Evolutionary conservation across 2,329 filamentous ascomycete species (phyloP).

Genomic region (Colletotrichum spaethianum): DNA sequence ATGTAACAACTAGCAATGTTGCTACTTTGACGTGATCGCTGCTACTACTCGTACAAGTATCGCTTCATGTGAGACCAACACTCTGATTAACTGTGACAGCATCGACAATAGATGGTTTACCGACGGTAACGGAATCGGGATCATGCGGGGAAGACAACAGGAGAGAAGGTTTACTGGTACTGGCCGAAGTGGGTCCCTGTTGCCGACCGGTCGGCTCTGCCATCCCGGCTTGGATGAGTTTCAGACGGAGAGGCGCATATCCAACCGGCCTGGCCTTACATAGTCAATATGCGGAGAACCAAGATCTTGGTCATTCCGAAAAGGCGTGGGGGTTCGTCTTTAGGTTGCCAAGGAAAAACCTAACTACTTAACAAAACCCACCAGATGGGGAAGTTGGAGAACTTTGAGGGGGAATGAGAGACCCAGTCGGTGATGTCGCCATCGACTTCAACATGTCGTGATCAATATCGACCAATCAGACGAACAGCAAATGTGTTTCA

Average conservation of each 20-base stretch:
- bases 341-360: constrained; percentile 4
- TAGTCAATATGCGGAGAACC: constrained; percentile 25
- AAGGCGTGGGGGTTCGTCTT: constrained; percentile 5
- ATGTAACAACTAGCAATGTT: no score
- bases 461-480: constrained; percentile 28
- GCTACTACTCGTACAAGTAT: no score
- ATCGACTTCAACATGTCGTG: constrained; percentile 38
- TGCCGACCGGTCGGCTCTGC: neutral
- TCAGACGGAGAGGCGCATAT: neutral
- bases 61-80: no score
- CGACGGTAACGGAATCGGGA: neutral
- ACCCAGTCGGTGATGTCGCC: constrained; percentile 32
- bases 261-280: neutral
- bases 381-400: neutral
- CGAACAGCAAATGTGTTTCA: neutral
- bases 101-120: neutral
- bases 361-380: neutral
- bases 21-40: no score
- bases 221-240: neutral
- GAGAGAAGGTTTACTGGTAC: no score
- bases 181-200: neutral
- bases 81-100: neutral
- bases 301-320: neutral
- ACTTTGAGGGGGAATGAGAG: neutral
- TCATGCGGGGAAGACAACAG: neutral